Base-by-base conservation (phyloP, 2,329 filamentous ascomycete species). In the Talaromyces sp. region DNA sequence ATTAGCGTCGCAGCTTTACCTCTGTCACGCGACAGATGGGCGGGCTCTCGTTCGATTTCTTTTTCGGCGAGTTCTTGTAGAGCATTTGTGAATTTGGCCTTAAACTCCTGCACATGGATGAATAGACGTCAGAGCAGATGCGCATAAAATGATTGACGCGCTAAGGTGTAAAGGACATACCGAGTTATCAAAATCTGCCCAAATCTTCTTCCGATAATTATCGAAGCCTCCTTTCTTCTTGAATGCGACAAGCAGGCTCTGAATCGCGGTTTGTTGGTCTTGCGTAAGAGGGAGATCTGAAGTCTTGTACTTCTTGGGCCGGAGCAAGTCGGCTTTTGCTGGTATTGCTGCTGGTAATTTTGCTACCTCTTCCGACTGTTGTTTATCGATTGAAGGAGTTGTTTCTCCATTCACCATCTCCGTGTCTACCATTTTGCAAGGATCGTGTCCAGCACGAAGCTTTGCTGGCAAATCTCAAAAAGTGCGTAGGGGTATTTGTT, bases 161-260 rank as follows among this genome's bases (percentile, higher is more conserved):
- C 22, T 13, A 8, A 5, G 9, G 35, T 8, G 10, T 13, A 13
- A 33, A 54, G 17, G 47, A 65, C 81, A 67, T 80, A 86, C 85
- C 66, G 82, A 81, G 61, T 82, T 78, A 65, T 84, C 82, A 67
- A 86, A 89, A 64, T 86, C 82, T 13, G 84, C 81, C 79, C 86
- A 87, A 3, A 87, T 77, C 66, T 84, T 82, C 74, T 88, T 89
- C 66, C 87, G 84, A 63, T 89, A 77, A 59, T 77, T 79, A 73
- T 89, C 87, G 70, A 88, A 89, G 64, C 86, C 85, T 68, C 87
- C 87, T 74, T 87, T 88, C 75, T 89, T 89, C 75, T 88, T 88
- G 74, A 88, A 88, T 0, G 84, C 85, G 72, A 87, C 83, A 19
- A 88, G 79, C 52, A 89, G 80, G 68, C 81, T 81, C 73, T 89